A percentile compares a stretch with the other conserved stretches of the same genome.
Evolutionary conservation across 164 flowering plant genomes (phyloP).

Genomic region (Platanus orientalis): DNA sequence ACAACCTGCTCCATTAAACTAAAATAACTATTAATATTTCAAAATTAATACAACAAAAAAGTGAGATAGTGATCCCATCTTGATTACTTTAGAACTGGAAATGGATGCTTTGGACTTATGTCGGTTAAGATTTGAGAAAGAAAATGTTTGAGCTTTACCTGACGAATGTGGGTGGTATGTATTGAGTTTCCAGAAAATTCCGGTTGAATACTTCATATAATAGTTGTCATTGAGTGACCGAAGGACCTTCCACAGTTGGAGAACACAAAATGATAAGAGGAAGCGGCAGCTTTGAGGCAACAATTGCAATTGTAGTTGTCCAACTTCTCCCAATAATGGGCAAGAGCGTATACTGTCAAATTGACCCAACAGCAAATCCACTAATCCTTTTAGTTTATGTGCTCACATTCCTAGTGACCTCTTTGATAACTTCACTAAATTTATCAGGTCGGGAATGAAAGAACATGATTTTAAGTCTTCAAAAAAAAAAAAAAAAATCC

Average conservation of each 20-base stretch:
- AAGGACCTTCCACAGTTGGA: constrained; percentile 15
- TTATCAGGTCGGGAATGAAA: neutral
- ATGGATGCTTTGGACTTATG: neutral
- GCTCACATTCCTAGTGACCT: constrained; percentile 10
- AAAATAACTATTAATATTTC: neutral
- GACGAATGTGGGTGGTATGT: neutral
- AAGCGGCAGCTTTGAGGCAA: constrained; percentile 12
- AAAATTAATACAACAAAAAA: neutral
- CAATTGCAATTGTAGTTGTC: constrained; percentile 5
- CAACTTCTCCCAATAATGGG: constrained; percentile 19
- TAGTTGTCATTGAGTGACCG: constrained; percentile 16
- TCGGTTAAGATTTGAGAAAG: neutral
- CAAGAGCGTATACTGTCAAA: constrained; percentile 12
- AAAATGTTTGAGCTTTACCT: constrained; percentile 4
- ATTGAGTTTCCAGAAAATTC: constrained; percentile 13
- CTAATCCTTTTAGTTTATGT: constrained; percentile 2
- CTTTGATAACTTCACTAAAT: constrained; percentile 1
- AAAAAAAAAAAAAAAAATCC: constrained; percentile 13
- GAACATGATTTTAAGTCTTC: constrained; percentile 6
- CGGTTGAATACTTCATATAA: constrained; percentile 17
- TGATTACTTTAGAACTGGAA: no score
- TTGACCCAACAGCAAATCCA: constrained; percentile 13
- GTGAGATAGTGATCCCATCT: neutral
- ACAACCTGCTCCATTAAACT: no score
- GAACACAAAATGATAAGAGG: constrained; percentile 4